A percentile compares a stretch with the other conserved stretches of the same genome.
These are phyloP conservation scores for Carpinus viminea DNA, from an alignment of 306 rosid genomes.

Conservation along the genomic window DNA sequence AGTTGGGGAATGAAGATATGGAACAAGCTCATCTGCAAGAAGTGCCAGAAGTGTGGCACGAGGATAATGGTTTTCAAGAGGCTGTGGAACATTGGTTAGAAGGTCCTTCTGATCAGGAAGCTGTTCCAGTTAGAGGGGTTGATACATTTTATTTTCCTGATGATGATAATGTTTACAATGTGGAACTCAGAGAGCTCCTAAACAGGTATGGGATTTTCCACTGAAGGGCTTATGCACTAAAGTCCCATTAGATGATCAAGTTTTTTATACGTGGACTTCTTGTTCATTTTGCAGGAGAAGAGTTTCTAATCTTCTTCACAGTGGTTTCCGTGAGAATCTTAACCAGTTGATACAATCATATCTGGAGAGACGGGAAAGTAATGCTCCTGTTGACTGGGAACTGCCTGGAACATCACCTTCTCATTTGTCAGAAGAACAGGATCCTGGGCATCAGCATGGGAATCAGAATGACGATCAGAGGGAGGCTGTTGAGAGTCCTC, in stretches of 20 bases:
- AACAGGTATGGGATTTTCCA: conserved; percentile 57
- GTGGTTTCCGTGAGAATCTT: conserved; percentile 94
- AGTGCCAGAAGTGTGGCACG: conserved; percentile 71
- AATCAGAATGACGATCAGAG: conserved; percentile 47
- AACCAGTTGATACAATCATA: conserved; percentile 89
- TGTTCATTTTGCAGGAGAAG: conserved; percentile 77
- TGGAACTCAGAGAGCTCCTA: conserved; percentile 87
- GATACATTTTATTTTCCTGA: conserved; percentile 77
- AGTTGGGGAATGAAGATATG: conserved; percentile 53
- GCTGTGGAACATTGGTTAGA: conserved; percentile 89
- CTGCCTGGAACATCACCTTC: conserved; percentile 57
- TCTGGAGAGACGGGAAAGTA: conserved; percentile 76
- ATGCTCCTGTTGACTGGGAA: conserved; percentile 71
- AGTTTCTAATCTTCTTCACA: conserved; percentile 90
- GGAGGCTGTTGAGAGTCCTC: conserved; percentile 42
- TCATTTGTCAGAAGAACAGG: conserved; percentile 58
- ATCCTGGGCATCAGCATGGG: conserved; percentile 48
- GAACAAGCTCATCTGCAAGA: conserved; percentile 61
- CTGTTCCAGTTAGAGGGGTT: conserved; percentile 53
- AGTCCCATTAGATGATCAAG: conserved; percentile 19
- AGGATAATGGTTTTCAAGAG: conserved; percentile 74
- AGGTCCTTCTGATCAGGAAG: conserved; percentile 65
- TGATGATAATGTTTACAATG: conserved; percentile 73
- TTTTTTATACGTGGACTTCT: background rate
- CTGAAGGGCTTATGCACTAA: conserved; percentile 18